Evolutionary conservation across 305 asterid genomes (phyloP), one percentile per base, ranked within the genome.

Genomic region (Fraxinus greggii): DNA sequence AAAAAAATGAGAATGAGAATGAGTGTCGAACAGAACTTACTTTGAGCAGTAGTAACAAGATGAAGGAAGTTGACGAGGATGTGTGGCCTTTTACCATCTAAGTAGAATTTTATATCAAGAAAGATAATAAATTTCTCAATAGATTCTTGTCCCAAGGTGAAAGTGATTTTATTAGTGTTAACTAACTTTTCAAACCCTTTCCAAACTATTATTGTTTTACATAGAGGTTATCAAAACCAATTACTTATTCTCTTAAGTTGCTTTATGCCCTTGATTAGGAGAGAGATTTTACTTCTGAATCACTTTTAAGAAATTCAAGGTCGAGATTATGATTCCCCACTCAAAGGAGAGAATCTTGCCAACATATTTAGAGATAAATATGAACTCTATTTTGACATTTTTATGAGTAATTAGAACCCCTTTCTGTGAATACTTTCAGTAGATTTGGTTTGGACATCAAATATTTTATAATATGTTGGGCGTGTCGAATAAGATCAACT

Each of bases 341-440:
- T 75, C 78, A 73, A 15, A 83, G 80, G 77, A 80, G 83, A 87
- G 88, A 81, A 87, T 84, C 86, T 84, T 15, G 70, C 61, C 78
- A 70, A 83, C 78, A 78, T 79, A 80, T 51, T 31, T 21, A 40
- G 61, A 87, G 81, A 83, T 54, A 54, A 17, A 17, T 5, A 54
- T 54, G 65, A 54, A 48, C 21, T 87, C 86, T 80, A 77, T 13
- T 33, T 23, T 75, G 83, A 42, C 79, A 24, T 65, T 36, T 54
- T 10, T 23, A 6, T 78, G 67, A 56, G 12, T n/a, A 54, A 54
- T 10, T 82, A 48, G 17, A 79, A 59, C 72, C 23, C 78, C 45
- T 85, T 79, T 7, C 74, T 26, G 63, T 76, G 26, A 33, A 36
- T 13, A 15, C 29, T 84, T 83, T 86, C 78, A 24, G 79, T 82